phyloP scores from a whole-genome alignment of 148 eudicot species.

The Vaccinium darrowii region DNA sequence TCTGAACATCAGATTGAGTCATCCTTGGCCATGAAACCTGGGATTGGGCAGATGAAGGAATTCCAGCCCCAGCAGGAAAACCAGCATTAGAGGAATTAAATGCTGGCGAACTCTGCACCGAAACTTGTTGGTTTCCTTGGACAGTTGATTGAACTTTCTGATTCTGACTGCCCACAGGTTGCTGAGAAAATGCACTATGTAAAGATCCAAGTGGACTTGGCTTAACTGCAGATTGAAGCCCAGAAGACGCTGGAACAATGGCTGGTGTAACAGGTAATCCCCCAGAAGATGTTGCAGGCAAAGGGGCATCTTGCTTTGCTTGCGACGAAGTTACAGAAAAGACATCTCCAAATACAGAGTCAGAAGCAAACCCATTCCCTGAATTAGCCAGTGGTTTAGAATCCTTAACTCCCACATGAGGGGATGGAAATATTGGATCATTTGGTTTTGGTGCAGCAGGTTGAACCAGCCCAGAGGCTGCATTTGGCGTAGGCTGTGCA shows the following conservation, averaged over 20 bases:
- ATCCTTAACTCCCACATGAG: conserved; percentile 36
- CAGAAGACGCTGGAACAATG: conserved; percentile 35
- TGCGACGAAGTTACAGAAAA: conserved; percentile 51
- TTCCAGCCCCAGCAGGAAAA: conserved; percentile 39
- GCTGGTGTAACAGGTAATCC: conserved; percentile 43
- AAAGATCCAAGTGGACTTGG: conserved; percentile 31
- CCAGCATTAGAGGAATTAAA: conserved; percentile 35
- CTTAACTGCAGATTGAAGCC: conserved; percentile 31
- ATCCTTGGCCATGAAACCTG: conserved; percentile 85
- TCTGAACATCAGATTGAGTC: conserved; percentile 80
- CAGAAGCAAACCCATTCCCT: conserved; percentile 70
- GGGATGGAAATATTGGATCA: conserved; percentile 24
- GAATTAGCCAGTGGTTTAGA: conserved; percentile 41
- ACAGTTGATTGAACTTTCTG: conserved; percentile 39
- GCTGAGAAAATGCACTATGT: conserved; percentile 39
- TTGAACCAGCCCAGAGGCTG: conserved; percentile 31
- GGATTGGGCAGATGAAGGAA: conserved; percentile 44
- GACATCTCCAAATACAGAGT: conserved; percentile 57
- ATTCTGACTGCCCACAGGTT: conserved; percentile 44
- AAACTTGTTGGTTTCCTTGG: conserved; percentile 53
- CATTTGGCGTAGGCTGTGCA: conserved; percentile 48
- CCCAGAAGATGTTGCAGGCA: conserved; percentile 35
- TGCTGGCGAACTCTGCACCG: conserved; percentile 30
- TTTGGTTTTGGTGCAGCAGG: conserved; percentile 32
- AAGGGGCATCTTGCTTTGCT: conserved; percentile 34